Evolutionary conservation across 495 filamentous ascomycete species (phyloP), one percentile per base, ranked within the genome.

Genomic region (Tuber calosporum): DNA sequence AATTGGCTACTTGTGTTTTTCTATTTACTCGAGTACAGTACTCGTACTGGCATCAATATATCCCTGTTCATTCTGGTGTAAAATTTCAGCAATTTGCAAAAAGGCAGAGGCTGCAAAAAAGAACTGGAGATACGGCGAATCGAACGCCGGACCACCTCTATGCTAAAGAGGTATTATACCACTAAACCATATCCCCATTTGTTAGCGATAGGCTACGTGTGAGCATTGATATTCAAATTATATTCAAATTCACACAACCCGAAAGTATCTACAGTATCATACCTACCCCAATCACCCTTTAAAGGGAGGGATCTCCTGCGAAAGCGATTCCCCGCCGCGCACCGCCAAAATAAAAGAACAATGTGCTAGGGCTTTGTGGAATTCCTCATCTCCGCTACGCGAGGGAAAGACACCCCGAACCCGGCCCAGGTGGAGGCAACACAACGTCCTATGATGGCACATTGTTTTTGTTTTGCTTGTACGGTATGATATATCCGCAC

Each of bases 71-170:
- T 30, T 62, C 53, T 30, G 2, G n/a, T 13, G 53, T 30, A 30
- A 58, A 22, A 15, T 30, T 58, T 15, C 48, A 30, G n/a, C 48
- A 2, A 15, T 58, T n/a, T 7, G n/a, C n/a, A 5, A 58, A 5
- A 58, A 6, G 8, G 48, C n/a, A 4, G 9, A 13, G 2, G n/a
- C 22, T 53, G 48, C 22, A 58, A 58, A 58, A 58, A 58, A 42
- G 53, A n/a, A 68, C 53, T 82, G 81, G 81, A 82, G 79, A 82
- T 72, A 78, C 79, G 81, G 79, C 77, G 81, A 81, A 82, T 82
- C 81, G 81, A 82, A 82, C 81, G 81, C 81, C 81, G 77, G 81
- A 82, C 81, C 81, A 73, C 81, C 80, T 81, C 81, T 82, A 82
- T 82, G 80, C 81, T 82, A 82, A 82, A 82, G 79, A 82, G 79